These are phyloP conservation scores for Solanum arcanum DNA, from an alignment of 257 asterid species.

Conservation along the genomic window DNA sequence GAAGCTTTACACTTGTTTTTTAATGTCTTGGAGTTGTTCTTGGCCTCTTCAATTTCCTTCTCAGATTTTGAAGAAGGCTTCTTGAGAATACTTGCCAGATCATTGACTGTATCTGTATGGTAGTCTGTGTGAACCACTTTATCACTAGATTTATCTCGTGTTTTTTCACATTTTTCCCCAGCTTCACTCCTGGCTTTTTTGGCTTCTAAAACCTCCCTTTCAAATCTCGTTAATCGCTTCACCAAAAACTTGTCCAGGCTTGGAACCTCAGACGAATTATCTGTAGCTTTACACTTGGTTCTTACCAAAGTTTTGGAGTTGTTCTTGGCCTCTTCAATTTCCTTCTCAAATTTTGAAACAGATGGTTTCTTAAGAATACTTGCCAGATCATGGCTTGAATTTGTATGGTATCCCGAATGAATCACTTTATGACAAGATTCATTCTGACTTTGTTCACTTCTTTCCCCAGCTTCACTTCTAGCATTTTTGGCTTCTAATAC, in stretches of 20 bases:
- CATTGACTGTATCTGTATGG: slow-evolving; percentile 3
- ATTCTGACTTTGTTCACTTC: slow-evolving; percentile 24
- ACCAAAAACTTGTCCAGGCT: slow-evolving; percentile 53
- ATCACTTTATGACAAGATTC: slow-evolving; percentile 1
- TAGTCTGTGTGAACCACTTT: background rate
- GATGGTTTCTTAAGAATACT: background rate
- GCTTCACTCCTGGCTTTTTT: slow-evolving; percentile 38
- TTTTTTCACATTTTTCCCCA: slow-evolving; percentile 14
- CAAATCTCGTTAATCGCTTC: slow-evolving; percentile 60
- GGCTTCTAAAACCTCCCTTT: slow-evolving; percentile 74
- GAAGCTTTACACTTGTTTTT: background rate
- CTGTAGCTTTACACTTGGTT: background rate
- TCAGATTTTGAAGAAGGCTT: slow-evolving; percentile 2
- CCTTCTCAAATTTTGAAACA: background rate
- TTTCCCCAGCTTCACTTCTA: slow-evolving; percentile 25
- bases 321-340: slow-evolving; percentile 10
- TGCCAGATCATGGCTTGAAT: slow-evolving; percentile 7
- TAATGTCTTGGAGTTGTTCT: slow-evolving; percentile 11
- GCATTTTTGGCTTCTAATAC: slow-evolving; percentile 75
- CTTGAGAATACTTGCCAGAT: background rate
- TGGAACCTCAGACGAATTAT: slow-evolving; percentile 5
- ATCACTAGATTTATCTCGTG: slow-evolving; percentile 2
- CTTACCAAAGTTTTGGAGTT: slow-evolving; percentile 5
- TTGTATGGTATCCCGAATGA: background rate
- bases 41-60: slow-evolving; percentile 5